A percentile compares a stretch with the other conserved stretches of the same genome.
Conservation (phyloP, 1,139 yeast species). For the Taphrina betulina region DNA sequence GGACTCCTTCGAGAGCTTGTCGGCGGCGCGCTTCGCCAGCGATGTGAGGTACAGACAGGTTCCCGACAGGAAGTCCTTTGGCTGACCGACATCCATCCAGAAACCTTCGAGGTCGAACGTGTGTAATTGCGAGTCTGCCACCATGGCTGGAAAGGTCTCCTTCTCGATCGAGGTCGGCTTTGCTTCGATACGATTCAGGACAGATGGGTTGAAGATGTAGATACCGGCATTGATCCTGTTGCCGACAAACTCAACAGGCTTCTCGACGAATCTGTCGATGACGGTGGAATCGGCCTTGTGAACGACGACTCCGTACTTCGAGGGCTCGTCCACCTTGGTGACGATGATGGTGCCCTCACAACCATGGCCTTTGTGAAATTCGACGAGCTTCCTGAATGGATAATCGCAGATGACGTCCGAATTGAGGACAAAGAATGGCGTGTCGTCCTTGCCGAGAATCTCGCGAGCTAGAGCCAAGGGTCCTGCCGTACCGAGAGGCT, state of each 20-base stretch:
- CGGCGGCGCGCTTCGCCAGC: constrained; percentile 74
- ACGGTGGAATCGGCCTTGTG: constrained; percentile 91
- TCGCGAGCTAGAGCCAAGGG: constrained; percentile 97
- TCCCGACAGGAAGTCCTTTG: constrained; percentile 98
- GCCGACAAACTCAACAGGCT: constrained; percentile 94
- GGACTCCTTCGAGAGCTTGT: constrained; percentile 62
- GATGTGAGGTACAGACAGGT: constrained; percentile 89
- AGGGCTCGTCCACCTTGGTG: constrained; percentile 98
- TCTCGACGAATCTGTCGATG: constrained; percentile 98
- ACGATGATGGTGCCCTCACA: constrained; percentile 98
- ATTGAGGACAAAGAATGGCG: constrained; percentile 96
- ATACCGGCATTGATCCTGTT: constrained; percentile 97
- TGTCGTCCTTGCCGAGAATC: constrained; percentile 85
- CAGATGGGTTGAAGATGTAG: constrained; percentile 94
- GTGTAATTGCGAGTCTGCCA: constrained; percentile 82
- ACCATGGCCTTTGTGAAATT: constrained; percentile 92
- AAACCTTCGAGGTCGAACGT: constrained; percentile 97
- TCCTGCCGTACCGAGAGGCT: constrained; percentile 99
- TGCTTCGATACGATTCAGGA: constrained; percentile 92
- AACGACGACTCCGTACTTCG: constrained; percentile 98
- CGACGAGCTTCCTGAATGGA: constrained; percentile 90
- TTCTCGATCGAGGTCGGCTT: constrained; percentile 99
- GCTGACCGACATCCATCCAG: constrained; percentile 99
- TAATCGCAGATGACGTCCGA: constrained; percentile 98
- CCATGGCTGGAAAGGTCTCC: constrained; percentile 98